phyloP scores from a whole-genome alignment of 768 basidiomycete genomes.

The Pisolithus tinctorius region DNA sequence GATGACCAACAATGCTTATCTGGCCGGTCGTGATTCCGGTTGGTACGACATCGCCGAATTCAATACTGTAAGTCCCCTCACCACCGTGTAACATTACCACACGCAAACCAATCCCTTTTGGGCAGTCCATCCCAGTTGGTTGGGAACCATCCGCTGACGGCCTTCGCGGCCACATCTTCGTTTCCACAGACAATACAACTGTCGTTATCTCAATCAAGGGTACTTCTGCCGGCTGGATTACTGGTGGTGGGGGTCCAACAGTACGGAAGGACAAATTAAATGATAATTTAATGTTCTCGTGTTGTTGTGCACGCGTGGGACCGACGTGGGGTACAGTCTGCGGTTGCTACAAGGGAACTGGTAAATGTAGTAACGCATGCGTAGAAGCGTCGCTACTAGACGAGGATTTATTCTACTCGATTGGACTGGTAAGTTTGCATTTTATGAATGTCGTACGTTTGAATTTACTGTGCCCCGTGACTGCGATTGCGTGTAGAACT shows the following conservation, averaged over 20 bases:
- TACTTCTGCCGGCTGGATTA: constrained; percentile 68
- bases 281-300: constrained; percentile 93
- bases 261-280: constrained; percentile 87
- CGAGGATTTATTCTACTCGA: constrained; percentile 82
- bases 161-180: constrained; percentile 87
- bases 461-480: not conserved
- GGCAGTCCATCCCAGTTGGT: constrained; percentile 68
- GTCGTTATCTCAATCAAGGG: constrained; percentile 89
- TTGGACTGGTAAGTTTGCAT: constrained; percentile 62
- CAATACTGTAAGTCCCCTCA: constrained; percentile 42
- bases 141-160: constrained; percentile 91
- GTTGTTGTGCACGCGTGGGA: constrained; percentile 93
- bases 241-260: constrained; percentile 77
- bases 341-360: constrained; percentile 69
- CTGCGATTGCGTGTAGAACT: constrained; percentile 44
- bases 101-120: not conserved
- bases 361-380: constrained; percentile 77
- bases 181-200: constrained; percentile 74
- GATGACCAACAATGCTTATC: constrained; percentile 87
- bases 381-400: constrained; percentile 70
- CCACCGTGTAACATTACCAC: not conserved
- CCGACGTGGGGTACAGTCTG: constrained; percentile 94
- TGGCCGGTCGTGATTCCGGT: constrained; percentile 36
- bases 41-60: constrained; percentile 76
- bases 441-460: not conserved